phyloP scores from a whole-genome alignment of 306 rosid species.

The Castanospermum australe region DNA sequence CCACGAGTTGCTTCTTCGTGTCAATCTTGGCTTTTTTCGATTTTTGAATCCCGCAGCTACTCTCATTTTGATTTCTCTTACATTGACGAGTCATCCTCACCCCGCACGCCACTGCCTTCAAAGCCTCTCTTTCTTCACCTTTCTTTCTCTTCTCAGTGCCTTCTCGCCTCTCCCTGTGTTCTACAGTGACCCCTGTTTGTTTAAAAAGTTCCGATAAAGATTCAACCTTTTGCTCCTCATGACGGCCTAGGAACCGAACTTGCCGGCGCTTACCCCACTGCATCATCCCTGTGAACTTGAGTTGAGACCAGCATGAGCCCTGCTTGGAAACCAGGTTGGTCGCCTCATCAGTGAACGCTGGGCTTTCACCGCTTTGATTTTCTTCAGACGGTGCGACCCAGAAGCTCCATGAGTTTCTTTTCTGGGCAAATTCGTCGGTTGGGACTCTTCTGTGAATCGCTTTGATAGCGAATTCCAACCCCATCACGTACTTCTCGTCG shows the following conservation, averaged over 20 bases:
- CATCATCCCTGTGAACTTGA: slow-evolving; percentile 61
- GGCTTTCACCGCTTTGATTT: slow-evolving; percentile 4
- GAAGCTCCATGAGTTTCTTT: slow-evolving; percentile 57
- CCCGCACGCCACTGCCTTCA: slow-evolving; percentile 17
- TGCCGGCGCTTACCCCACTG: slow-evolving; percentile 83
- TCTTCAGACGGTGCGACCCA: slow-evolving; percentile 48
- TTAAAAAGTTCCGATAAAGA: slow-evolving; percentile 20
- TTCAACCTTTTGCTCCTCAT: slow-evolving; percentile 42
- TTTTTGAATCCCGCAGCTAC: slow-evolving; percentile 17
- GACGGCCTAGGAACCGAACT: slow-evolving; percentile 60
- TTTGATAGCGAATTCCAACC: slow-evolving; percentile 45
- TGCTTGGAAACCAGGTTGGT: slow-evolving; percentile 40
- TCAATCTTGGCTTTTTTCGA: slow-evolving; percentile 22
- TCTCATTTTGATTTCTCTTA: slow-evolving; percentile 36
- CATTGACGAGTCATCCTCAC: slow-evolving; percentile 41
- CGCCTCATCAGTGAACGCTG: slow-evolving; percentile 26
- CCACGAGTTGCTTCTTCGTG: slow-evolving; percentile 34
- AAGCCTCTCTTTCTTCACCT: slow-evolving; percentile 27
- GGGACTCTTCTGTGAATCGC: slow-evolving; percentile 56
- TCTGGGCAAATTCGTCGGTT: slow-evolving; percentile 42
- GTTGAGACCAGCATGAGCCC: slow-evolving; percentile 65
- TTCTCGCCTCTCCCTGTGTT: not conserved
- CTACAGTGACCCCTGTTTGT: not conserved
- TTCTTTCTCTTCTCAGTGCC: slow-evolving; percentile 27
- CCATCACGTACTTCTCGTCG: slow-evolving; percentile 62